Evolutionary conservation across 225 moss, liverwort and hornwort species (phyloP).

Genomic region (Neckera pumila): DNA sequence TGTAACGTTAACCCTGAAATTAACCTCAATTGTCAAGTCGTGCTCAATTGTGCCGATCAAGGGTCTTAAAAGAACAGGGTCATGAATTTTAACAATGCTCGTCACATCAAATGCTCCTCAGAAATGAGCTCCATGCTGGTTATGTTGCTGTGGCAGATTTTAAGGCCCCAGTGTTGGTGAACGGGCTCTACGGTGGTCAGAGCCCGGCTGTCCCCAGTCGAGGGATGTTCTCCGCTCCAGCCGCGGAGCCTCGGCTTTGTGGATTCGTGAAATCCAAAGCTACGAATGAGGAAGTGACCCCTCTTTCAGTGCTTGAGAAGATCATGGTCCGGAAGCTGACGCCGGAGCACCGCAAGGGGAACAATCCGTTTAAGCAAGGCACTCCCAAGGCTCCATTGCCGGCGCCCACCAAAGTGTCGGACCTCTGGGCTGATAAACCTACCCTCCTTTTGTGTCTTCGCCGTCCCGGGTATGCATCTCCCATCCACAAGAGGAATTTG

Average conservation of each 20-base stretch:
- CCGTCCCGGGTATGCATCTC: constrained; percentile 58
- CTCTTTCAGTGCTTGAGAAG: constrained; percentile 50
- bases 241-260: constrained; percentile 32
- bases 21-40: not conserved
- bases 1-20: not conserved
- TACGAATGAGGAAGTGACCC: constrained; percentile 36
- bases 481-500: not conserved
- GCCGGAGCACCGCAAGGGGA: constrained; percentile 45
- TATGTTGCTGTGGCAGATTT: not conserved
- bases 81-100: not conserved
- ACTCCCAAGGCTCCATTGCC: not conserved
- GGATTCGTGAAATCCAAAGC: constrained; percentile 28
- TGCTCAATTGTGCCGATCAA: not conserved
- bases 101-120: not conserved
- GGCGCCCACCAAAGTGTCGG: constrained; percentile 34
- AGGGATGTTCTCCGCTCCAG: constrained; percentile 33
- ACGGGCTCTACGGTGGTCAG: not conserved
- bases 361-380: constrained; percentile 10
- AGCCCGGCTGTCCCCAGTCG: not conserved
- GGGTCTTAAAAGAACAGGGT: not conserved
- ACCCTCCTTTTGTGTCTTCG: constrained; percentile 65
- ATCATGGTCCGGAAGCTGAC: constrained; percentile 49
- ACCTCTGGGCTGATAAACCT: constrained; percentile 52
- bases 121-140: not conserved
- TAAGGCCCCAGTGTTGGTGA: constrained; percentile 16